Evolutionary conservation across 2,329 filamentous ascomycete genomes (phyloP).

Genomic region (Apiospora rasikravindrae): DNA sequence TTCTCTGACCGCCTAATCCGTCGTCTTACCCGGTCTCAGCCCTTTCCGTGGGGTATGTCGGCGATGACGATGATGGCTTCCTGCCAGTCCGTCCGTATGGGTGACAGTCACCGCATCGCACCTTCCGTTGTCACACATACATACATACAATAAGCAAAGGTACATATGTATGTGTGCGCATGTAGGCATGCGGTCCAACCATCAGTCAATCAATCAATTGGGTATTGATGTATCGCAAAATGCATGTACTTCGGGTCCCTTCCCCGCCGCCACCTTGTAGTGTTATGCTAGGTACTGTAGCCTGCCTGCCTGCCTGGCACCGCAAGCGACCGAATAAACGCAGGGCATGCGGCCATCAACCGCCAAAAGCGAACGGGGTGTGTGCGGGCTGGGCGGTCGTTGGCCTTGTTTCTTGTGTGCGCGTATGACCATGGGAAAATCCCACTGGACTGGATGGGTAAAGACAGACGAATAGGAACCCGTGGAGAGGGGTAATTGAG

Average conservation of each 20-base stretch:
- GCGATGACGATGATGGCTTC: background rate
- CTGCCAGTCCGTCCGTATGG: background rate
- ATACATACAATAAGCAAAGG: slow-evolving; percentile 7
- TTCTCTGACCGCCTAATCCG: background rate
- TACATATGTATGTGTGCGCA: background rate
- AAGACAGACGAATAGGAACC: slow-evolving; percentile 1
- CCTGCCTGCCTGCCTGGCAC: slow-evolving; percentile 13
- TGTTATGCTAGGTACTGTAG: background rate
- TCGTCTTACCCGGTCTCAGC: background rate
- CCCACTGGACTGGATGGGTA: background rate
- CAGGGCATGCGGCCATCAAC: background rate
- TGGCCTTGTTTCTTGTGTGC: slow-evolving; percentile 8
- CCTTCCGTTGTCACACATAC: background rate
- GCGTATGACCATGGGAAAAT: slow-evolving; percentile 5
- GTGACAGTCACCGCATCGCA: background rate
- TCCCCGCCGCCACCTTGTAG: slow-evolving; percentile 14
- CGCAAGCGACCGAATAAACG: slow-evolving; percentile 14
- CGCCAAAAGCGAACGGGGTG: background rate
- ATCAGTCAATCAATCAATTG: background rate
- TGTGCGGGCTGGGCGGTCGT: background rate
- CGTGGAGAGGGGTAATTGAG: background rate
- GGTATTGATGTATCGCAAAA: slow-evolving; percentile 1
- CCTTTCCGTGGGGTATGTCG: background rate
- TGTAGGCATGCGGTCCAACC: background rate
- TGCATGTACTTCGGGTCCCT: slow-evolving; percentile 4